Evolutionary conservation across 1,139 yeast genomes (phyloP).

Genomic region (Sporopachydermia cereana): DNA sequence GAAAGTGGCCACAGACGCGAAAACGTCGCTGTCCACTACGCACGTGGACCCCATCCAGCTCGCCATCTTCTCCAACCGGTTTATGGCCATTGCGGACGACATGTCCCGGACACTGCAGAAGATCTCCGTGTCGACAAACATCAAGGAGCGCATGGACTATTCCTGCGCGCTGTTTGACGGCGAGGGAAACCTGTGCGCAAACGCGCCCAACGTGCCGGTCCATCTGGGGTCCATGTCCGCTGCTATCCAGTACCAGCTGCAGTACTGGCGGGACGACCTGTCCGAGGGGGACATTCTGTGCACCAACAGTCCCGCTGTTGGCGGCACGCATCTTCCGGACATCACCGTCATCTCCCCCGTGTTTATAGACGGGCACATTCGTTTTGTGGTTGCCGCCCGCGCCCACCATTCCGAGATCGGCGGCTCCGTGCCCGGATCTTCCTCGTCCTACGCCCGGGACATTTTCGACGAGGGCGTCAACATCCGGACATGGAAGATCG

Average conservation of each 20-base stretch:
- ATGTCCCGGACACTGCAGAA: conserved; percentile 54
- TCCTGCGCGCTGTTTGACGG: conserved; percentile 50
- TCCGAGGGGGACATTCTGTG: conserved; percentile 46
- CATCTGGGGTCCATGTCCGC: conserved; percentile 55
- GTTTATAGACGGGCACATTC: conserved; percentile 21
- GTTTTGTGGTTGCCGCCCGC: conserved; percentile 22
- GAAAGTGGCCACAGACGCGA: conserved; percentile 19
- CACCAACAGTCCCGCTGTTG: conserved; percentile 48
- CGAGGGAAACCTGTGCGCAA: conserved; percentile 47
- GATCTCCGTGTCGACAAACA: conserved; percentile 49
- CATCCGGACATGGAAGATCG: conserved; percentile 18
- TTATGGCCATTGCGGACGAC: conserved; percentile 55
- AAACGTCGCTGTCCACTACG: conserved; percentile 22
- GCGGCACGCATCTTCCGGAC: conserved; percentile 44
- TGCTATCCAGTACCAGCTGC: conserved; percentile 42
- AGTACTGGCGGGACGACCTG: conserved; percentile 39
- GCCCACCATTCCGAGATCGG: conserved; percentile 25
- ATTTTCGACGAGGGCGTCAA: conserved; percentile 23
- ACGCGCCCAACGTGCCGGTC: conserved; percentile 56
- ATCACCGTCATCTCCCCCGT: conserved; percentile 47
- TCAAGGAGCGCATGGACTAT: conserved; percentile 48
- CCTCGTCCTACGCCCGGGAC: conserved; percentile 20
- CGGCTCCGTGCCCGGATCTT: conserved; percentile 21
- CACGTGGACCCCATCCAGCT: conserved; percentile 42
- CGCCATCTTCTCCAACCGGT: conserved; percentile 49